phyloP scores from a whole-genome alignment of 805 yeast species.

The Saccharomycopsis fibuligera region DNA sequence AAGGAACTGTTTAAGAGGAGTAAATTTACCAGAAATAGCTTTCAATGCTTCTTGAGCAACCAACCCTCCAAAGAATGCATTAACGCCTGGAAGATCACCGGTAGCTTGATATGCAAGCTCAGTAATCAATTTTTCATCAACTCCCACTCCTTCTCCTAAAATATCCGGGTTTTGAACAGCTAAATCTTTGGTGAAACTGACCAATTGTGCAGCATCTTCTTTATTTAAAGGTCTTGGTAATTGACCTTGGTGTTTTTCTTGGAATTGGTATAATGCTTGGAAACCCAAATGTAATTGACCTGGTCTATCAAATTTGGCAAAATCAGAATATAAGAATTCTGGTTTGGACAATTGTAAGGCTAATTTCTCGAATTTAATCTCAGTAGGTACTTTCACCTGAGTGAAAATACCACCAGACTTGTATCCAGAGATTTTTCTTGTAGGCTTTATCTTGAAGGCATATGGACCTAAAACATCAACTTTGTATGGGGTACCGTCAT shows the following conservation, averaged over 20 bases:
- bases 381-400: conserved; percentile 81
- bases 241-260: conserved; percentile 49
- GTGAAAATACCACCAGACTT: conserved; percentile 83
- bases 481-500: conserved; percentile 67
- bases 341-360: conserved; percentile 65
- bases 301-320: conserved; percentile 91
- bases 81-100: conserved; percentile 87
- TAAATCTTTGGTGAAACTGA: conserved; percentile 53
- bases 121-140: conserved; percentile 59
- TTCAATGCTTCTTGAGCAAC: conserved; percentile 95
- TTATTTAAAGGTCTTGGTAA: conserved; percentile 74
- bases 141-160: conserved; percentile 40
- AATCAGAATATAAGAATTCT: conserved; percentile 76
- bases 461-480: conserved; percentile 91
- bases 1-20: conserved; percentile 87
- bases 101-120: conserved; percentile 79
- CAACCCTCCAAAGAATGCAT: conserved; percentile 88
- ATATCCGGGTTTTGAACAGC: conserved; percentile 52
- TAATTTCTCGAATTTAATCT: conserved; percentile 56
- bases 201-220: conserved; percentile 65
- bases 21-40: conserved; percentile 90
- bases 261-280: conserved; percentile 79
- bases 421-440: conserved; percentile 55
- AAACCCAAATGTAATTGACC: conserved; percentile 86
- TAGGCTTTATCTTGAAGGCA: conserved; percentile 66